Evolutionary conservation across 1,139 yeast species (phyloP), one percentile per base, ranked within the genome.

Genomic region (Yamadazyma sp.): DNA sequence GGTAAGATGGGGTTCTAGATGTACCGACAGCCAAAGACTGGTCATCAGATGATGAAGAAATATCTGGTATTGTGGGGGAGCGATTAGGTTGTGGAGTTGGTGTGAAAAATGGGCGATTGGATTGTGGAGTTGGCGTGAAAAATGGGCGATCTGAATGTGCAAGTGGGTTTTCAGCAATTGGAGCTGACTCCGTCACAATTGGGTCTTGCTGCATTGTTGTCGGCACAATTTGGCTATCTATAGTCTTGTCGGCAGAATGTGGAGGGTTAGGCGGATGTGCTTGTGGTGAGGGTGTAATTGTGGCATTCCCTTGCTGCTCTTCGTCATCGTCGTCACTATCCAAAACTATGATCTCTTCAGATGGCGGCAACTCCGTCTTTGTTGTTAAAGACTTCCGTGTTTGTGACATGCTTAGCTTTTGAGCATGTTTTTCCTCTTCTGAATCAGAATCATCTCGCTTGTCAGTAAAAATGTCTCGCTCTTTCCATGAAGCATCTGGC

Each of bases 401-500:
- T 16, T 26, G 8, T 24, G 27, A 8, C 16, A 12, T 26, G 4
- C 7, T 12, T 12, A 20, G 22, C 8, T 20, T 20, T 20, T 20
- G 8, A 20, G 5, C 5, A 20, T 8, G 22, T 20, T 8, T 12
- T 33, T 32, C 18, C 18, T 29, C 30, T 5, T 32, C 17, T 22
- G 11, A 24, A 11, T 30, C 34, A 6, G 18, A 9, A 8, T 31
- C 34, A 22, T 36, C 38, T n/a, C n/a, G n/a, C 7, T 35, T 40
- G 11, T 35, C 42, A 9, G 61, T 66, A 14, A 52, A 28, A 9
- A 36, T 35, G 14, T 34, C 34, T 3, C 32, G 29, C 9, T 40
- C 39, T 8, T 55, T 57, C 88, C 89, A 84, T 0, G 71, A 49
- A 0, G 91, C 91, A 54, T 83, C 81, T 2, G 64, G 58, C 20